Percentiles rank a stretch among this genome's conserved stretches.
phyloP scores from a whole-genome alignment of 495 filamentous ascomycete species.

The Aspergillus conjunctus region DNA sequence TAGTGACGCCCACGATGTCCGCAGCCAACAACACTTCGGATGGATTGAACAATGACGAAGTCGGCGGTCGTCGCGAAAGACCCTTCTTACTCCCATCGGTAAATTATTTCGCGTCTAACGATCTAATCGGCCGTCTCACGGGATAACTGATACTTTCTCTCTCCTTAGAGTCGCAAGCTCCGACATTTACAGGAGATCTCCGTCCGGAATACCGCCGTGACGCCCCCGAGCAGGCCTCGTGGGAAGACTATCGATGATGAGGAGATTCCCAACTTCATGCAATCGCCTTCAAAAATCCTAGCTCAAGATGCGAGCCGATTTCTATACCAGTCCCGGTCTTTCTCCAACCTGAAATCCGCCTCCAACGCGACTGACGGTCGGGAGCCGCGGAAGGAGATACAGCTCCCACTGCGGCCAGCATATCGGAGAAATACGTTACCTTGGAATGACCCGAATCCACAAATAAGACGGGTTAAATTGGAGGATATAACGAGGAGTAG shows the following conservation, averaged over 20 bases:
- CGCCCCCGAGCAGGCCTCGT: constrained; percentile 52
- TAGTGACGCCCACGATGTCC: constrained; percentile 21
- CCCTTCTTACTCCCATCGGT: constrained; percentile 56
- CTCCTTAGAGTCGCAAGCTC: constrained; percentile 76
- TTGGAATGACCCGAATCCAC: constrained; percentile 67
- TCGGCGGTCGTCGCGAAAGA: constrained; percentile 41
- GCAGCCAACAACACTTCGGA: constrained; percentile 22
- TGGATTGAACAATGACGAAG: constrained; percentile 25
- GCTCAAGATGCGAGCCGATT: constrained; percentile 56
- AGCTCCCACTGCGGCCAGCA: constrained; percentile 35
- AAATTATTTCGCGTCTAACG: constrained; percentile 4
- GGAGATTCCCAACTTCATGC: constrained; percentile 67
- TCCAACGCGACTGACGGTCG: constrained; percentile 28
- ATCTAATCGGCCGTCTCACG: background rate
- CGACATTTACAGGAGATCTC: constrained; percentile 87
- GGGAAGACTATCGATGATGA: constrained; percentile 85
- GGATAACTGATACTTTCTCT: constrained; percentile 14
- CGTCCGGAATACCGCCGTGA: constrained; percentile 78
- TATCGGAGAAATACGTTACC: constrained; percentile 69
- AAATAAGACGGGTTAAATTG: constrained; percentile 70
- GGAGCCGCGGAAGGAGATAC: constrained; percentile 24
- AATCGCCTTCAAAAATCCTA: constrained; percentile 69
- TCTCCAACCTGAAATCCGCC: constrained; percentile 60
- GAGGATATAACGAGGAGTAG: constrained; percentile 70
- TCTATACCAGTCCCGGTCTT: constrained; percentile 73